These are phyloP conservation scores for Psilocybe cubensis DNA, from an alignment of 768 basidiomycete genomes.

Conservation along the genomic window DNA sequence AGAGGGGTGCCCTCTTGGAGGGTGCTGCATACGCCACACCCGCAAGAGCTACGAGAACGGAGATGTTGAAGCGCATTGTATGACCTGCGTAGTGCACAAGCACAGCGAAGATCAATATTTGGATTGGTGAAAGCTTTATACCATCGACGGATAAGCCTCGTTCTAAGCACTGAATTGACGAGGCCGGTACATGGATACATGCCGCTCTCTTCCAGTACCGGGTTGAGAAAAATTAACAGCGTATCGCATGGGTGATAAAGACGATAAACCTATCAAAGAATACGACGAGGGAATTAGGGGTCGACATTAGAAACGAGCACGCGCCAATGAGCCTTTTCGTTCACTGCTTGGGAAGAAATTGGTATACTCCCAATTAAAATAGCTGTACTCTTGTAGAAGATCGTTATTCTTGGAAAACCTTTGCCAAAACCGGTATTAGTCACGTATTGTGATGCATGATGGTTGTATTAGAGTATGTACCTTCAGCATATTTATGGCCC, in stretches of 20 bases:
- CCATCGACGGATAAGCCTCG: conserved; percentile 16
- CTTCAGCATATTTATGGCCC: background rate
- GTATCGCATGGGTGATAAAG: conserved; percentile 16
- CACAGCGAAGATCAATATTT: background rate
- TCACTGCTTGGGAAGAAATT: conserved; percentile 18
- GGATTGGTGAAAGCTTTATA: conserved; percentile 7
- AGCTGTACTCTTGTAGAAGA: background rate
- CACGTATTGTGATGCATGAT: background rate
- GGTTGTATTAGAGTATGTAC: background rate
- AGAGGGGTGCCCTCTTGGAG: conserved; percentile 26
- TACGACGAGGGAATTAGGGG: conserved; percentile 16
- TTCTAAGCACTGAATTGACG: conserved; percentile 6
- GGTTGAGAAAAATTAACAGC: conserved; percentile 1
- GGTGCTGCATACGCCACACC: conserved; percentile 28
- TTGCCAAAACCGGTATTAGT: background rate
- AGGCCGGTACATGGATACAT: conserved; percentile 5
- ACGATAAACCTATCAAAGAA: conserved; percentile 12
- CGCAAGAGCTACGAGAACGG: conserved; percentile 18
- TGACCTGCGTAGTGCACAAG: conserved; percentile 9
- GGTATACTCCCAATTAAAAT: conserved; percentile 3
- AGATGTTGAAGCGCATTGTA: conserved; percentile 20
- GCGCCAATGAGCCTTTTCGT: conserved; percentile 7
- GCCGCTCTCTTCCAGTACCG: conserved; percentile 5
- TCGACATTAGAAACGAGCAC: conserved; percentile 6
- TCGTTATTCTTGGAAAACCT: background rate